Conservation (phyloP, 495 filamentous ascomycete genomes). For the Patellaria atrata region DNA sequence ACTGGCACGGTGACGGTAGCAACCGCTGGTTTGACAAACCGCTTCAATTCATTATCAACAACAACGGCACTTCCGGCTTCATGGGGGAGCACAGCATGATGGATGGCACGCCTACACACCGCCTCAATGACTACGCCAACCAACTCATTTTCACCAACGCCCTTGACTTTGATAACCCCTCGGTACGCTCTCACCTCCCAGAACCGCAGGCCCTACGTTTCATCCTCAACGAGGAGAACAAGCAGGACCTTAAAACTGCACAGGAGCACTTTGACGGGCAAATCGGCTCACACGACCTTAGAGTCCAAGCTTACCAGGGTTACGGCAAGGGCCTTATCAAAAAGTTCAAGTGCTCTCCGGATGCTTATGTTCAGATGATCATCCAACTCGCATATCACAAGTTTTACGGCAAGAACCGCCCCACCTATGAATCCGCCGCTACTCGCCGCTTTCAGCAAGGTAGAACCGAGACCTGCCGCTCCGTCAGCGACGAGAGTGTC, state of each 20-base stretch:
- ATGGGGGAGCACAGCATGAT: constrained; percentile 99
- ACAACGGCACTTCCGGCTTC: constrained; percentile 96
- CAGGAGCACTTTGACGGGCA: constrained; percentile 58
- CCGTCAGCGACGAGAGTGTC: constrained; percentile 80
- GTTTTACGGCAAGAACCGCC: constrained; percentile 96
- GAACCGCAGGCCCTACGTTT: constrained; percentile 69
- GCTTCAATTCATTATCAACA: constrained; percentile 92
- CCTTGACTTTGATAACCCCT: constrained; percentile 65
- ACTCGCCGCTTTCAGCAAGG: constrained; percentile 91
- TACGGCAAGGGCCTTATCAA: constrained; percentile 99
- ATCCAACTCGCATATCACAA: constrained; percentile 98
- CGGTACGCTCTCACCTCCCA: constrained; percentile 66
- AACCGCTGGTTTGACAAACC: constrained; percentile 99
- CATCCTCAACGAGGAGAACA: constrained; percentile 53
- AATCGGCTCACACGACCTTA: constrained; percentile 77
- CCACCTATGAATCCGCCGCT: constrained; percentile 94
- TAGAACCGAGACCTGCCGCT: constrained; percentile 89
- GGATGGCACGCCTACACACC: constrained; percentile 96
- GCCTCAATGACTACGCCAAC: constrained; percentile 88
- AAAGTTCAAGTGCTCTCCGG: constrained; percentile 97
- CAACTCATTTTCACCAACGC: constrained; percentile 80
- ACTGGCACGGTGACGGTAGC: constrained; percentile 93
- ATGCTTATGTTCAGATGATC: constrained; percentile 96
- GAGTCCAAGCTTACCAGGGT: constrained; percentile 87
- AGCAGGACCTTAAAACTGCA: constrained; percentile 62